Evolutionary conservation across 2,329 filamentous ascomycete genomes (phyloP).

Genomic region (Cadophora gregata): DNA sequence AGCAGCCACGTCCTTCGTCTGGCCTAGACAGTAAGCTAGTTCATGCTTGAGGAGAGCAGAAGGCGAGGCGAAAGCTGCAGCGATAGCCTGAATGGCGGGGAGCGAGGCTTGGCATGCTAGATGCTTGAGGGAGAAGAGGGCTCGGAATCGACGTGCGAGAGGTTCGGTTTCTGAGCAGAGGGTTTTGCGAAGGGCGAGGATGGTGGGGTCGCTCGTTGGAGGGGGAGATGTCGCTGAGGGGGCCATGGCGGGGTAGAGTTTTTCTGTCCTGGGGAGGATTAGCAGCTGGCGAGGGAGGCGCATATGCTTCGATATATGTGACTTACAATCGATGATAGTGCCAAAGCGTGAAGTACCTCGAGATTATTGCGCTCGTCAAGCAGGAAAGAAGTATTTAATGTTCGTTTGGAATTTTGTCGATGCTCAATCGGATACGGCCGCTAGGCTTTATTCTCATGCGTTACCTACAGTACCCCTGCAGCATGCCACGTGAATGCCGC

Average conservation of each 20-base stretch:
- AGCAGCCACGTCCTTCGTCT: slow-evolving; percentile 80
- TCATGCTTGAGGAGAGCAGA: slow-evolving; percentile 96
- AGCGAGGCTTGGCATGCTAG: slow-evolving; percentile 71
- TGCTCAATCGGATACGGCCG: slow-evolving; percentile 7
- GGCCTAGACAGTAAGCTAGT: slow-evolving; percentile 94
- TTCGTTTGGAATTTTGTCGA: neutral
- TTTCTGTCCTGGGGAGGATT: neutral
- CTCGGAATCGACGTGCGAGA: slow-evolving; percentile 89
- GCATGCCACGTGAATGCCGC: too few relatives aligned
- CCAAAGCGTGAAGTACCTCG: neutral
- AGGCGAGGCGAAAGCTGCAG: slow-evolving; percentile 81
- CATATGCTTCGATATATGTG: neutral
- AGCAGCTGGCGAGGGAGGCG: neutral
- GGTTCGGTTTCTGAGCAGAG: slow-evolving; percentile 81
- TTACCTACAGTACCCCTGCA: neutral
- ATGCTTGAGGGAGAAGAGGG: slow-evolving; percentile 97
- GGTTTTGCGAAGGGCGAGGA: slow-evolving; percentile 67
- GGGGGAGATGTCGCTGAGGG: slow-evolving; percentile 42
- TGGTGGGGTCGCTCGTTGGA: slow-evolving; percentile 44
- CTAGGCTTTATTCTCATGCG: neutral
- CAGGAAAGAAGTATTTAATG: neutral
- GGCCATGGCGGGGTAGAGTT: slow-evolving; percentile 40
- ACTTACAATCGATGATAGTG: neutral
- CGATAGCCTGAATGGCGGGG: slow-evolving; percentile 78
- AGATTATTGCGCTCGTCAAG: neutral